Conservation (phyloP, 768 basidiomycete species). For the Tulasnella sp. region DNA sequence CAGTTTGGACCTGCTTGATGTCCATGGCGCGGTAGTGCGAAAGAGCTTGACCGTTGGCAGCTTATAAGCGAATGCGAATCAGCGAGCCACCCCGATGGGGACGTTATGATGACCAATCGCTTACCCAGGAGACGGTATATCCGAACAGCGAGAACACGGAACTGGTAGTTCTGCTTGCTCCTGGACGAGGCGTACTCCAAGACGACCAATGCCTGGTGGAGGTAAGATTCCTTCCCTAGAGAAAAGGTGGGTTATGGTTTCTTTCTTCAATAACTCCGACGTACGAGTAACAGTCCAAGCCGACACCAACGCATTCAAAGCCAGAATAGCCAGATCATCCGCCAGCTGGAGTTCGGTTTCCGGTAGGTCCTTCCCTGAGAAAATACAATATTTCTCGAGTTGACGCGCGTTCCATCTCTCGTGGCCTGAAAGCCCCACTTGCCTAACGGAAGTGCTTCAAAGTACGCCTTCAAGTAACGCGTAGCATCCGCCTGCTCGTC, state of each 20-base stretch:
- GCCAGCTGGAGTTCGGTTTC: conserved; percentile 75
- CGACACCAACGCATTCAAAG: conserved; percentile 49
- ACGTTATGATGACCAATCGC: background rate
- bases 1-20: conserved; percentile 77
- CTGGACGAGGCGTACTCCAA: conserved; percentile 60
- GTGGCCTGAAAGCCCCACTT: background rate
- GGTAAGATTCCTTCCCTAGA: conserved; percentile 40
- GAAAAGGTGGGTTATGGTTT: too few relatives aligned
- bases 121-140: conserved; percentile 73
- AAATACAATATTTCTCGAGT: background rate
- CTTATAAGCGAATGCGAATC: conserved; percentile 28
- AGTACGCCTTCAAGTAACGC: conserved; percentile 48
- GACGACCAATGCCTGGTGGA: conserved; percentile 52
- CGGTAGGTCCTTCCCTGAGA: conserved; percentile 43
- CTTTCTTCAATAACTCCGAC: too few relatives aligned
- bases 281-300: conserved; percentile 20
- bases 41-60: conserved; percentile 57
- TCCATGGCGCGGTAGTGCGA: conserved; percentile 71
- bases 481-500: conserved; percentile 42
- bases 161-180: conserved; percentile 72
- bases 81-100: background rate
- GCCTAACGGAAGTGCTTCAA: conserved; percentile 53
- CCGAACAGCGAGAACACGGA: conserved; percentile 63
- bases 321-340: conserved; percentile 72
- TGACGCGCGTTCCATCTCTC: background rate